These are phyloP conservation scores for Ettlia oleoabundans DNA, from an alignment of 139 green algal genomes.

Conservation along the genomic window DNA sequence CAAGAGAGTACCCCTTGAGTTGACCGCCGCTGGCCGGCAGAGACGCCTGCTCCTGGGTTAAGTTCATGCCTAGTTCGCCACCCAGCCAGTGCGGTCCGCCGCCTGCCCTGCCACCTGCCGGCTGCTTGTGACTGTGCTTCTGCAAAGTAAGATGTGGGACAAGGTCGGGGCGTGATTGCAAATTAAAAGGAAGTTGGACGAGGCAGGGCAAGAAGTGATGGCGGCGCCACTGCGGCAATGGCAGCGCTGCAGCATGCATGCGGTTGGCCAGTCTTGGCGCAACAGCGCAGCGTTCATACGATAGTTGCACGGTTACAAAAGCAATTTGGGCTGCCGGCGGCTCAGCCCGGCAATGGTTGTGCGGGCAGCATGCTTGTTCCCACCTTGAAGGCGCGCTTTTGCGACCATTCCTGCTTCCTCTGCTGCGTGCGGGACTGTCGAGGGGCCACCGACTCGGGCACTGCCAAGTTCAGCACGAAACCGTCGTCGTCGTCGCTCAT, in stretches of 20 bases:
- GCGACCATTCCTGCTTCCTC: slow-evolving; percentile 1
- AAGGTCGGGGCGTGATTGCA: no score
- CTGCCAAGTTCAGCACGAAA: slow-evolving; percentile 24
- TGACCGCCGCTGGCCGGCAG: neutral
- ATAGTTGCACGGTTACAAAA: no score
- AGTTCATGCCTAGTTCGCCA: no score
- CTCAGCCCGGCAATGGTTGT: neutral
- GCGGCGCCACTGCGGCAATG: no score
- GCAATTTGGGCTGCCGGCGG: no score
- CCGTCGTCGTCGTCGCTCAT: slow-evolving; percentile 22
- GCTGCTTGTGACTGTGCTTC: neutral
- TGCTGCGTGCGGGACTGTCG: neutral
- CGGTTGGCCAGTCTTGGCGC: neutral
- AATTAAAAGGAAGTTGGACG: no score
- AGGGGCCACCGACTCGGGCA: neutral
- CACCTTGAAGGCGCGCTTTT: slow-evolving; percentile 17
- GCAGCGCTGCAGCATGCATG: neutral
- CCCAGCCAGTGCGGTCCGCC: neutral
- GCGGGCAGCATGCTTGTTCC: neutral
- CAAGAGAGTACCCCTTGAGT: slow-evolving; percentile 41
- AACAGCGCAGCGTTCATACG: no score
- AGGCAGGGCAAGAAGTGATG: no score
- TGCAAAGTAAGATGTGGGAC: no score
- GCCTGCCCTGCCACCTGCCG: neutral
- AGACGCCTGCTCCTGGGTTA: no score